Evolutionary conservation across 495 filamentous ascomycete genomes (phyloP).

Genomic region (Hyaloscypha hepaticicola): DNA sequence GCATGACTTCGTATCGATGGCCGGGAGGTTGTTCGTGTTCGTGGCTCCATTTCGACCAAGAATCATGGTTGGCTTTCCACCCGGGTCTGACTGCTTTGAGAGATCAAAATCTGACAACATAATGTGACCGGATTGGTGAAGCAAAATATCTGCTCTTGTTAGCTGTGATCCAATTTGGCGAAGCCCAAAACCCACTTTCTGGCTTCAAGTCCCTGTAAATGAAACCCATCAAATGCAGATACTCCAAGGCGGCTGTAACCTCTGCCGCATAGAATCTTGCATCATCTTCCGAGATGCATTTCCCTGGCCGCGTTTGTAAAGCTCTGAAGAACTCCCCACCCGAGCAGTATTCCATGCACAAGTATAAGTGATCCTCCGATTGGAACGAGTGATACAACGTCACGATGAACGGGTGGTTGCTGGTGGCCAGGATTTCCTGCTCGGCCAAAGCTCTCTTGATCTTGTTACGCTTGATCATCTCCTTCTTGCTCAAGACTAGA

Average conservation of each 20-base stretch:
- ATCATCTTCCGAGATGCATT: constrained; percentile 95
- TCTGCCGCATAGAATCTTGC: constrained; percentile 97
- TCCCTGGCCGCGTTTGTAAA: constrained; percentile 92
- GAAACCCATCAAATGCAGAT: constrained; percentile 98
- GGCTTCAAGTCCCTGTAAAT: constrained; percentile 98
- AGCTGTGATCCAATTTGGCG: constrained; percentile 8
- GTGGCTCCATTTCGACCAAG: constrained; percentile 74
- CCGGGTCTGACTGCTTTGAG: constrained; percentile 95
- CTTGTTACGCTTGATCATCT: constrained; percentile 99
- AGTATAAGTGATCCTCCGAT: constrained; percentile 95
- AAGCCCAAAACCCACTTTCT: constrained; percentile 67
- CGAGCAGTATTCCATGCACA: constrained; percentile 99
- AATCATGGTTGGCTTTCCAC: constrained; percentile 96
- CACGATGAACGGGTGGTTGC: constrained; percentile 98
- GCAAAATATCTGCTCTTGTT: constrained; percentile 73
- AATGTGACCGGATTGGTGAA: constrained; percentile 97
- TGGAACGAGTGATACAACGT: constrained; percentile 98
- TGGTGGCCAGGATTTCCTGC: constrained; percentile 96
- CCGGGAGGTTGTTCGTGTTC: constrained; percentile 78
- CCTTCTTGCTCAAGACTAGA: constrained; percentile 95
- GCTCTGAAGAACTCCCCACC: constrained; percentile 98
- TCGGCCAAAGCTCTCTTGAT: constrained; percentile 98
- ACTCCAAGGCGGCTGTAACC: constrained; percentile 96
- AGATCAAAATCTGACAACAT: constrained; percentile 99
- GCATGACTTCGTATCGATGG: constrained; percentile 97